Conservation (phyloP, 192 early-diverging fungal species). For the Ambispora gerdemannii region DNA sequence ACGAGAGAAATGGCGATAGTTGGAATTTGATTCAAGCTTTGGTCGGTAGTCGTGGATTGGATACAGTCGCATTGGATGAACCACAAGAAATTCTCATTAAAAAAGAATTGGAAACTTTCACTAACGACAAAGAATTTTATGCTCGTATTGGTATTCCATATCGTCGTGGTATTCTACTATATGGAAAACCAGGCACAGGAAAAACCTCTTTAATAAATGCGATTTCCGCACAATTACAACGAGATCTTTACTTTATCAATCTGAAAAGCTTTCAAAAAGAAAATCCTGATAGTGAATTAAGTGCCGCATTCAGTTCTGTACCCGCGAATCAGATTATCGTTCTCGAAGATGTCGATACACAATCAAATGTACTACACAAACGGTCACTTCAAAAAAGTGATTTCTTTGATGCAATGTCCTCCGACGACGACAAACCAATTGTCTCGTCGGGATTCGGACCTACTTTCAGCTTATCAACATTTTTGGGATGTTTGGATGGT, state of each 20-base stretch:
- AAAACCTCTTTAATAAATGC: constrained; percentile 44
- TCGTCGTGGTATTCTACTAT: constrained; percentile 47
- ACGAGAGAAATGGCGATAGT: constrained; percentile 1
- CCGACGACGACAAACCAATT: background rate
- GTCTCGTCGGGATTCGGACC: background rate
- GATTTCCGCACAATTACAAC: constrained; percentile 37
- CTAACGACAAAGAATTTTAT: constrained; percentile 56
- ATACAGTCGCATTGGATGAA: constrained; percentile 53
- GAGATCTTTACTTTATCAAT: constrained; percentile 43
- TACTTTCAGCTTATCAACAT: constrained; percentile 45
- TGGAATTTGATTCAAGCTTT: constrained; percentile 17
- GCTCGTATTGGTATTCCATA: constrained; percentile 60
- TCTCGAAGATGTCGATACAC: constrained; percentile 59
- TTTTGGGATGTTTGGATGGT: constrained; percentile 59
- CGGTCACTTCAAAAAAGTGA: constrained; percentile 27
- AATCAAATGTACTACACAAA: constrained; percentile 45
- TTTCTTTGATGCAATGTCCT: background rate
- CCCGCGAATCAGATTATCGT: constrained; percentile 49
- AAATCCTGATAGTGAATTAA: constrained; percentile 39
- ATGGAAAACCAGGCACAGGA: constrained; percentile 43
- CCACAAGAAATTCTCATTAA: constrained; percentile 46
- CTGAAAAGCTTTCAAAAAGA: constrained; percentile 34
- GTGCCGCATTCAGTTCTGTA: constrained; percentile 34
- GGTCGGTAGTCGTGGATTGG: constrained; percentile 39
- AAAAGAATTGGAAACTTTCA: constrained; percentile 51